Evolutionary conservation across 1,284 basidiomycete species (phyloP).

Genomic region (Marasmius sp.): DNA sequence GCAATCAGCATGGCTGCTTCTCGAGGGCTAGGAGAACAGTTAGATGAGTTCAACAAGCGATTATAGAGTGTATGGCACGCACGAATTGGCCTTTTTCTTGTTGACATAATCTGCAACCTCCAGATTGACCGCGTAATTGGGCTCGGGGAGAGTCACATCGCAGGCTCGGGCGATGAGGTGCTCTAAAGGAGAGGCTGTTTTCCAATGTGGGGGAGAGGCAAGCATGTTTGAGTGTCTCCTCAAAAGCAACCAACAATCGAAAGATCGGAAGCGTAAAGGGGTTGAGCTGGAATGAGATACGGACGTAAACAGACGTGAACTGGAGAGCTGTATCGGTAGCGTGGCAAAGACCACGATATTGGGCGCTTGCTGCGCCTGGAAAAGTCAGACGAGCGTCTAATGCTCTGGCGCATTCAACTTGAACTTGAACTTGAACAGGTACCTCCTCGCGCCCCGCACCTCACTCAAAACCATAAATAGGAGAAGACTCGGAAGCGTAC

Average conservation of each 20-base stretch:
- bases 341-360: too few species aligned
- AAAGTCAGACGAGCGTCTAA: too few species aligned
- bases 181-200: constrained; percentile 60
- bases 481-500: too few species aligned
- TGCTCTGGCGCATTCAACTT: too few species aligned
- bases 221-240: constrained; percentile 6
- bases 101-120: constrained; percentile 95
- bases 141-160: constrained; percentile 83
- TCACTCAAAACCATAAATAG: too few species aligned
- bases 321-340: too few species aligned
- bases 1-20: constrained; percentile 87
- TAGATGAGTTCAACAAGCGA: background rate
- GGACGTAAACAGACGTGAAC: background rate
- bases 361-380: too few species aligned
- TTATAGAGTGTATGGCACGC: constrained; percentile 31
- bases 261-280: too few species aligned
- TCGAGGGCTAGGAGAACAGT: constrained; percentile 58
- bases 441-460: too few species aligned
- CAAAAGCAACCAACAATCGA: background rate
- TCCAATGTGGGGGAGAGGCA: constrained; percentile 15
- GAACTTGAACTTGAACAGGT: too few species aligned
- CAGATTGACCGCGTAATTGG: constrained; percentile 90
- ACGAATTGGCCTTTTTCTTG: constrained; percentile 96
- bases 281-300: background rate
- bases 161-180: constrained; percentile 81